Base-by-base conservation (phyloP, 176 grass and related monocot genomes). In the Guadua angustifolia region DNA sequence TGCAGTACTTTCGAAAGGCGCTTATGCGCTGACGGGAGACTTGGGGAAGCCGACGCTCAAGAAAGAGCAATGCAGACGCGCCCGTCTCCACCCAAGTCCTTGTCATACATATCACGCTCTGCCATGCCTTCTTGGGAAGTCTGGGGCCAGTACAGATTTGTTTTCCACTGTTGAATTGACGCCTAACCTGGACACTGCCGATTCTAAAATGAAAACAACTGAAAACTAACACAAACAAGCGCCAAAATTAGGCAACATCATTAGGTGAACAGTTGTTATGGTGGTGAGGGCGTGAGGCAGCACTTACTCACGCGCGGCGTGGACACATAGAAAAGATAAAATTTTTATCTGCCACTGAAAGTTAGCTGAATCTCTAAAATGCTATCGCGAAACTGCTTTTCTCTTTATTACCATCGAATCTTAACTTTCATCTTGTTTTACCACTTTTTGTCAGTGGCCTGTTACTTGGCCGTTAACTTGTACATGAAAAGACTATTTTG, bases 201-300 rank as follows among this genome's bases (percentile, higher is more conserved):
- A 58, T 14, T 15, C 67, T 0, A 14, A 1, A 40, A 3, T 3
- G 71, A 85, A 45, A 80, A 70, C 77, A 40, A 16, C 36, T 13
- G 82, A 19, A 75, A 79, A 24, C 66, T 25, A 25, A 29, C 35
- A 38, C 56, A 9, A 1, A 17, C 29, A 66, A 36, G 25, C 19
- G 49, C 7, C 56, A 58, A 5, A 63, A 66, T 12, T 0, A 14
- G 55, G 69, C 4, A 1, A 3, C 68, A 38, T 51, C 70, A 5
- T 63, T 70, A 67, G 83, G 88, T 81, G 63, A 76, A 69, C 62
- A 15, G 71, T 81, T 80, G 76, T 69, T 50, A 2, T 15, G 51
- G 39, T 2, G 74, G 9, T 17, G 52, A 29, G 29, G 29, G 29
- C 29, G 29, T 29, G 29, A 55, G 52, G 52, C 17, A 21, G 52